Conservation (phyloP, 164 flowering plant genomes). For the Aristolochia fimbriata region DNA sequence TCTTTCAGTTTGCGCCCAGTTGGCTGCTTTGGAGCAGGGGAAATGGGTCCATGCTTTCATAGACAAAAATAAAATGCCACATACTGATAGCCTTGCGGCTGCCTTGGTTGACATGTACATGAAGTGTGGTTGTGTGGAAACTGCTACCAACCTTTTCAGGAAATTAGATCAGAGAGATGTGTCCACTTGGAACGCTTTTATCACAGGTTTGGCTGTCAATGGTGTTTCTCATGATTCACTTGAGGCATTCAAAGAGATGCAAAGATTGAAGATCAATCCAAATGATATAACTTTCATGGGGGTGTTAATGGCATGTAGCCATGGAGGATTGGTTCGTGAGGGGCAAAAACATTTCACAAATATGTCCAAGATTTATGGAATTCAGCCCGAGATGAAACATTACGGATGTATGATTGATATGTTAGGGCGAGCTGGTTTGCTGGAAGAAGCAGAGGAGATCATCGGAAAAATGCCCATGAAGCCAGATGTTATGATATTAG, state of each 20-base stretch:
- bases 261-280: slow-evolving; percentile 8
- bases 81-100: slow-evolving; percentile 36
- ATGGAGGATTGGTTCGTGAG: slow-evolving; percentile 25
- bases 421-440: slow-evolving; percentile 21
- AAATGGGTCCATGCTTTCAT: slow-evolving; percentile 22
- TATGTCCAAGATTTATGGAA: slow-evolving; percentile 12
- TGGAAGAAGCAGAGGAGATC: slow-evolving; percentile 21
- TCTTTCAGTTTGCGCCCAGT: slow-evolving; percentile 17
- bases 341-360: slow-evolving; percentile 13
- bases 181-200: slow-evolving; percentile 23
- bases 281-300: slow-evolving; percentile 20
- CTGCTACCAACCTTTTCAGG: slow-evolving; percentile 11
- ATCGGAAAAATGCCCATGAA: slow-evolving; percentile 18
- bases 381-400: slow-evolving; percentile 21
- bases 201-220: slow-evolving; percentile 19
- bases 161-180: slow-evolving; percentile 14
- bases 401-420: slow-evolving; percentile 24
- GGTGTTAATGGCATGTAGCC: slow-evolving; percentile 22
- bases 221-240: slow-evolving; percentile 15
- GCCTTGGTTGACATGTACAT: slow-evolving; percentile 84
- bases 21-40: slow-evolving; percentile 17
- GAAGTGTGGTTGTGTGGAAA: slow-evolving; percentile 48
- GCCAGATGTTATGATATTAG: slow-evolving; percentile 21
- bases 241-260: slow-evolving; percentile 16
- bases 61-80: slow-evolving; percentile 8